Percentiles rank a stretch among this genome's conserved stretches.
Evolutionary conservation across 1,284 basidiomycete genomes (phyloP).

Genomic region (Rhizoctonia solani): DNA sequence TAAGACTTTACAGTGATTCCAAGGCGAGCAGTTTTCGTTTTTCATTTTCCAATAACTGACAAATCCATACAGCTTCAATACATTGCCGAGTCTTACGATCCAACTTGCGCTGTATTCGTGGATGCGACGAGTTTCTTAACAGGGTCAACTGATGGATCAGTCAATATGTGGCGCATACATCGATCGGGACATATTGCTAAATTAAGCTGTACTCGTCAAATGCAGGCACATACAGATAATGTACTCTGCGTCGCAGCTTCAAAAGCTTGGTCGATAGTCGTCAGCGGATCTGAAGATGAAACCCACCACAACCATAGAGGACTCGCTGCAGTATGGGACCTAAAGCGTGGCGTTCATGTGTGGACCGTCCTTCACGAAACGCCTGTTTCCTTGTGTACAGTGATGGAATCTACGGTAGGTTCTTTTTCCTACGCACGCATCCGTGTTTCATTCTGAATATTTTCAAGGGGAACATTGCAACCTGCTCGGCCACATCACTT

Average conservation of each 20-base stretch:
- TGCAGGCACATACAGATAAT: slow-evolving; percentile 73
- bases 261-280: slow-evolving; percentile 77
- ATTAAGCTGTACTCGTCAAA: slow-evolving; percentile 65
- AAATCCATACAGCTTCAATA: slow-evolving; percentile 19
- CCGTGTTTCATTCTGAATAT: slow-evolving; percentile 5
- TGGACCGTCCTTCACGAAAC: slow-evolving; percentile 71
- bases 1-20: slow-evolving; percentile 65
- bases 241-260: slow-evolving; percentile 77
- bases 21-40: slow-evolving; percentile 55
- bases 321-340: slow-evolving; percentile 87
- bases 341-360: slow-evolving; percentile 79
- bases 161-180: slow-evolving; percentile 75
- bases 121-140: slow-evolving; percentile 73
- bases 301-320: slow-evolving; percentile 59
- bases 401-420: slow-evolving; percentile 85
- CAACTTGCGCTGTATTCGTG: slow-evolving; percentile 76
- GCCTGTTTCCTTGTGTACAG: slow-evolving; percentile 69
- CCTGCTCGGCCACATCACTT: slow-evolving; percentile 69
- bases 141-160: slow-evolving; percentile 73
- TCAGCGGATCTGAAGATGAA: slow-evolving; percentile 68
- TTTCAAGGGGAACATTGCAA: slow-evolving; percentile 76
- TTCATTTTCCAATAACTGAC: not conserved
- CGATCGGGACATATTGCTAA: slow-evolving; percentile 44
- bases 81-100: slow-evolving; percentile 72
- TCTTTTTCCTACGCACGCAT: not conserved